Percentiles rank a stretch among this genome's conserved stretches.
Conservation (phyloP, 805 yeast genomes). For the Hanseniaspora thailandica region DNA sequence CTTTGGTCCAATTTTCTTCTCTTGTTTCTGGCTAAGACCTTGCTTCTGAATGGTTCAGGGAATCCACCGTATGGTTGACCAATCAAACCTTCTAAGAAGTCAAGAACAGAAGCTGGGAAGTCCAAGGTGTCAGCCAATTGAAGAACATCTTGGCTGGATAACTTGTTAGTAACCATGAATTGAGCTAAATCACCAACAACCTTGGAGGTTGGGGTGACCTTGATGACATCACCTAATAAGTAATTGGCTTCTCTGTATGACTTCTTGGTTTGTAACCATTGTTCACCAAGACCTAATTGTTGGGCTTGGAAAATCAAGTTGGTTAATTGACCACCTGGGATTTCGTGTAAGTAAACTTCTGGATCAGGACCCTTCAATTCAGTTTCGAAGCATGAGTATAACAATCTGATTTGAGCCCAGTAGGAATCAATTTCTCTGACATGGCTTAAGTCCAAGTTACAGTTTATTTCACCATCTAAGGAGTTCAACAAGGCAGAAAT, state of each 20-base stretch:
- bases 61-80: slow-evolving; percentile 99
- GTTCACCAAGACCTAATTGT: slow-evolving; percentile 93
- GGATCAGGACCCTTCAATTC: slow-evolving; percentile 99
- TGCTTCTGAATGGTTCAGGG: slow-evolving; percentile 97
- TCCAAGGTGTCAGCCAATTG: slow-evolving; percentile 82
- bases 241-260: slow-evolving; percentile 86
- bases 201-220: slow-evolving; percentile 98
- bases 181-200: slow-evolving; percentile 99
- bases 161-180: slow-evolving; percentile 93
- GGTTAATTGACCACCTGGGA: slow-evolving; percentile 99
- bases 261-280: slow-evolving; percentile 92
- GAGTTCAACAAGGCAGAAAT: slow-evolving; percentile 87
- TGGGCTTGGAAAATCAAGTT: slow-evolving; percentile 97
- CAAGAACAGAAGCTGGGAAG: slow-evolving; percentile 97
- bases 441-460: slow-evolving; percentile 53
- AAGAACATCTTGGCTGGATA: slow-evolving; percentile 71
- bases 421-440: slow-evolving; percentile 81
- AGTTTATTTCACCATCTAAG: slow-evolving; percentile 70
- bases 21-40: slow-evolving; percentile 83
- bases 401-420: slow-evolving; percentile 98
- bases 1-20: slow-evolving; percentile 65
- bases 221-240: slow-evolving; percentile 89
- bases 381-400: slow-evolving; percentile 95
- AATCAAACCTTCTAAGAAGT: slow-evolving; percentile 97
- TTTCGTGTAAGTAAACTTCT: slow-evolving; percentile 95